Base-by-base conservation (phyloP, 768 basidiomycete genomes). In the Psilocybe azurescens region DNA sequence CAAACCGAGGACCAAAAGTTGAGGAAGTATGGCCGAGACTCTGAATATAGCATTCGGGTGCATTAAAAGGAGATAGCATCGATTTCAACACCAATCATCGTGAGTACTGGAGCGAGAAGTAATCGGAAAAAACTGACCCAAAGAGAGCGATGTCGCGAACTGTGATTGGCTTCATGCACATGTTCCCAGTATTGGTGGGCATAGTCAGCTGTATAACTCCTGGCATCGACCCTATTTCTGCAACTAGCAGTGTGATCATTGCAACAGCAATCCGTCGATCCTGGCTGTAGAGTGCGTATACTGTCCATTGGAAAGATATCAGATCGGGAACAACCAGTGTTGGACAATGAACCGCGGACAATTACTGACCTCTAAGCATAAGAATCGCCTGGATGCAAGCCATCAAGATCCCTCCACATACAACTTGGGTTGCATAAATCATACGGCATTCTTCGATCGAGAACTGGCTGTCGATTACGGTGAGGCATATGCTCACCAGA, bases 221-320 rank as follows among this genome's bases (percentile, higher is more conserved):
- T n/a, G 67, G 67, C 60, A 68, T 66, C 5, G 65, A 65, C 20
- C 67, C 67, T 18, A 68, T 30, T 62, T 68, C 67, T n/a, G 67
- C 65, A 28, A 65, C 55, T 13, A 68, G 65, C 44, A 68, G 54
- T 11, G 64, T 60, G 5, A 64, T 48, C 62, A 68, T 65, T 18
- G 64, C 63, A 20, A 61, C 59, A 6, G 67, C 64, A 30, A 68
- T 28, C 13, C 65, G 53, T 51, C 62, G 67, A 61, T 69, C 61
- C 58, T 65, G 61, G 13, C 58, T 63, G 44, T 59, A 69, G 30
- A 69, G 57, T 7, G 68, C 68, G 16, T 69, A 69, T 4, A 66
- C 68, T 69, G 48, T 52, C 28, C 7, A 8, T 29, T 14, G 32
- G 6, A 10, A 53, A 59, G 33, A 57, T 18, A 14, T 58, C n/a